A percentile compares a stretch with the other conserved stretches of the same genome.
Evolutionary conservation across 345 rosid genomes (phyloP).

Genomic region (Heritiera fomes): DNA sequence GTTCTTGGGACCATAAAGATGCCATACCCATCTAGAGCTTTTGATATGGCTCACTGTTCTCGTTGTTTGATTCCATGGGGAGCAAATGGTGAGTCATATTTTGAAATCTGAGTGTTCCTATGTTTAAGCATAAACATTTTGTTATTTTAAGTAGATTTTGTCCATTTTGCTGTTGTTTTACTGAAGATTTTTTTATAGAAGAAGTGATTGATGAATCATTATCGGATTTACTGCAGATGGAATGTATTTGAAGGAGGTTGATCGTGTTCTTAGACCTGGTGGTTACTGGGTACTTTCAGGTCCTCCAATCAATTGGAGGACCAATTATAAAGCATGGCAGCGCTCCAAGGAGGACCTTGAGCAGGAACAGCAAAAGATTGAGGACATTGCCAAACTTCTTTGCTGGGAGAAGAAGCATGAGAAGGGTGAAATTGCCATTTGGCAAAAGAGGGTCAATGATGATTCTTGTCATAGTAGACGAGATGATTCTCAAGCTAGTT

Average conservation of each 20-base stretch:
- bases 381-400: conserved; percentile 78
- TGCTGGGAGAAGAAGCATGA: conserved; percentile 97
- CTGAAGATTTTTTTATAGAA: conserved; percentile 11
- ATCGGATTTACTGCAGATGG: conserved; percentile 60
- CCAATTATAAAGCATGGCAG: conserved; percentile 87
- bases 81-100: conserved; percentile 64
- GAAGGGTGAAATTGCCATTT: conserved; percentile 89
- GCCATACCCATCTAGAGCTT: conserved; percentile 94
- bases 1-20: conserved; percentile 91
- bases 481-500: conserved; percentile 63
- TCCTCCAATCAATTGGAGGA: conserved; percentile 96
- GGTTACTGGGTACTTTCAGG: conserved; percentile 98
- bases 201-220: conserved; percentile 10
- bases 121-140: conserved; percentile 2
- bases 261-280: conserved; percentile 96
- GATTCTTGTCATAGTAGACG: conserved; percentile 56
- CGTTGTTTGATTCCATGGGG: conserved; percentile 99
- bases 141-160: not conserved
- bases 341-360: conserved; percentile 91
- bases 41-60: conserved; percentile 99
- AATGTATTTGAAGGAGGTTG: conserved; percentile 89
- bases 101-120: not conserved
- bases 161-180: conserved; percentile 10
- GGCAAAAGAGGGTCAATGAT: conserved; percentile 80
- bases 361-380: conserved; percentile 88